Evolutionary conservation across 805 yeast genomes (phyloP).

Genomic region (Wickerhamiella alocasiicola): DNA sequence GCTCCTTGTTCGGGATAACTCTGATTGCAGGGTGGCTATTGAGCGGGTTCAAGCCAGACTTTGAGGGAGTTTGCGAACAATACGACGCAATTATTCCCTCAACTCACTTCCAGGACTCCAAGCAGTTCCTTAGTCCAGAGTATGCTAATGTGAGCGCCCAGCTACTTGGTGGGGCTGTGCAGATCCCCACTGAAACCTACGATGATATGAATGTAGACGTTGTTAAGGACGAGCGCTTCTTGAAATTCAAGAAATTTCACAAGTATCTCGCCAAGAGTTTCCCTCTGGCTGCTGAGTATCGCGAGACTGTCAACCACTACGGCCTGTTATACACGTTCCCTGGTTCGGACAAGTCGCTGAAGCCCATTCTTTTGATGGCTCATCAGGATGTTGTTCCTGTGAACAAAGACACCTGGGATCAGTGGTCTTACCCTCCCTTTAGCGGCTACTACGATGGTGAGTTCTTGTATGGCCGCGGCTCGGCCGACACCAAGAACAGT

Average conservation of each 20-base stretch:
- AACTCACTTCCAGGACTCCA: not conserved
- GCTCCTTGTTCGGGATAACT: conserved; percentile 3
- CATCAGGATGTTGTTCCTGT: conserved; percentile 74
- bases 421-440: conserved; percentile 57
- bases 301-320: conserved; percentile 44
- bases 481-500: conserved; percentile 55
- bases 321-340: conserved; percentile 51
- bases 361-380: conserved; percentile 58
- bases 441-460: conserved; percentile 53
- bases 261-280: conserved; percentile 40
- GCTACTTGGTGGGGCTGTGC: conserved; percentile 38
- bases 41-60: conserved; percentile 1
- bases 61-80: conserved; percentile 8
- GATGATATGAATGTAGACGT: conserved; percentile 41
- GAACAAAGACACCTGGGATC: conserved; percentile 36
- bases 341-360: conserved; percentile 38
- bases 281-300: conserved; percentile 38
- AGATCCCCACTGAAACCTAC: conserved; percentile 49
- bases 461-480: conserved; percentile 58
- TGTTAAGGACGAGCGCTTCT: conserved; percentile 41
- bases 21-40: conserved; percentile 1
- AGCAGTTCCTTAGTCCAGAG: not conserved
- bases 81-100: not conserved
- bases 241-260: conserved; percentile 39
- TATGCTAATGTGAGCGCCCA: conserved; percentile 12